Conservation (phyloP, 352 stramenopile species). For the Pythium apleroticum region DNA sequence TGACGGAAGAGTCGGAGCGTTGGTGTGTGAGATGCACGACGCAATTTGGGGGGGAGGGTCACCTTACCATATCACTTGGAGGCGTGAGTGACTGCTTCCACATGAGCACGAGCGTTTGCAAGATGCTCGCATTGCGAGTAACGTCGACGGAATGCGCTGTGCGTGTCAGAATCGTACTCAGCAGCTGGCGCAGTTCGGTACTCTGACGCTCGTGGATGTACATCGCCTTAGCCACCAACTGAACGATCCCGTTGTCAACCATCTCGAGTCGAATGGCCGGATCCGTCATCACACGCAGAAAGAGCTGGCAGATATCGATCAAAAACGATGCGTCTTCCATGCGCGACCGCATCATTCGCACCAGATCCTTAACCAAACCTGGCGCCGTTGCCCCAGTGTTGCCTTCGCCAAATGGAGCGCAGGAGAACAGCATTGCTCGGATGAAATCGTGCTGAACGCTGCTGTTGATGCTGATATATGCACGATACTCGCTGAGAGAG, state of each 20-base stretch:
- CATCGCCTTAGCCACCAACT: conserved; percentile 18
- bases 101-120: conserved; percentile 22
- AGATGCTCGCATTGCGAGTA: conserved; percentile 15
- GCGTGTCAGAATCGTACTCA: conserved; percentile 10
- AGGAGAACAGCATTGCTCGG: conserved; percentile 6
- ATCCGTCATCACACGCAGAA: conserved; percentile 9
- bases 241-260: conserved; percentile 21
- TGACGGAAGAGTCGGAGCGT: background rate
- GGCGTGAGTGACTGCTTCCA: conserved; percentile 27
- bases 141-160: conserved; percentile 12
- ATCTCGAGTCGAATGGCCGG: conserved; percentile 1
- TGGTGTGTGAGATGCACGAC: too few species aligned
- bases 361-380: conserved; percentile 14
- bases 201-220: conserved; percentile 13
- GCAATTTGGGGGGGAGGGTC: background rate
- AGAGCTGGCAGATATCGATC: background rate
- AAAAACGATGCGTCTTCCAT: conserved; percentile 1
- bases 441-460: conserved; percentile 2
- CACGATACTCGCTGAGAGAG: background rate
- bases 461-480: background rate
- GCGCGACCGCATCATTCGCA: conserved; percentile 14
- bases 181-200: background rate
- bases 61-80: conserved; percentile 27
- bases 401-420: background rate
- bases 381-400: background rate